Evolutionary conservation across 2,329 filamentous ascomycete genomes (phyloP).

Genomic region (Diaporthe caulivora): DNA sequence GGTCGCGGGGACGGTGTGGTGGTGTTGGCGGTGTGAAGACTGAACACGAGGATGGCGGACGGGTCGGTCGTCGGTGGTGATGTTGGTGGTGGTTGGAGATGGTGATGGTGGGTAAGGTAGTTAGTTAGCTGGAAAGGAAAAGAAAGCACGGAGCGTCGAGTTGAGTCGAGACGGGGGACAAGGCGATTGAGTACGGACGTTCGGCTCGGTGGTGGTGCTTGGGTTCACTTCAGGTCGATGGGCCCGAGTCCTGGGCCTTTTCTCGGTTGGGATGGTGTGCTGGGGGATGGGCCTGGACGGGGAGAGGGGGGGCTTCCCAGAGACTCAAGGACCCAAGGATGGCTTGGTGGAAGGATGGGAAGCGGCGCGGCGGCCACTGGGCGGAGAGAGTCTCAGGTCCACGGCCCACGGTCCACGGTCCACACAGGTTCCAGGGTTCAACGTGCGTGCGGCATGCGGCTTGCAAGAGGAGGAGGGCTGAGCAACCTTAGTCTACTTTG

Average conservation of each 20-base stretch:
- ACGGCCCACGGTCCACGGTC: too few relatives aligned
- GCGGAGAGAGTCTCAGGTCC: conserved; percentile 14
- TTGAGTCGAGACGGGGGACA: too few relatives aligned
- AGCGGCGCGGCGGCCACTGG: not conserved
- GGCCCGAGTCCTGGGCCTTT: conserved; percentile 26
- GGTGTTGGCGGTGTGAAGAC: not conserved
- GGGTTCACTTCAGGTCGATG: not conserved
- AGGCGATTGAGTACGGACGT: too few relatives aligned
- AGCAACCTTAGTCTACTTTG: conserved; percentile 18
- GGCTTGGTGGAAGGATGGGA: conserved; percentile 18
- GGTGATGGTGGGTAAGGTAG: not conserved
- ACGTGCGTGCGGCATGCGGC: not conserved
- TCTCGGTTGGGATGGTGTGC: conserved; percentile 29
- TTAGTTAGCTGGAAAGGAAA: conserved; percentile 27
- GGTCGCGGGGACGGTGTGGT: not conserved
- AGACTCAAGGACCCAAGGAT: conserved; percentile 7
- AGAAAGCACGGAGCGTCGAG: conserved; percentile 27
- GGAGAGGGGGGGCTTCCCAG: too few relatives aligned
- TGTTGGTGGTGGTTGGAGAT: conserved; percentile 3
- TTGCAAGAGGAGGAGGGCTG: conserved; percentile 19
- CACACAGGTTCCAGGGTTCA: not conserved
- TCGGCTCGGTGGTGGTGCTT: too few relatives aligned
- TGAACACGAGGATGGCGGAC: not conserved
- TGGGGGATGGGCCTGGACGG: not conserved
- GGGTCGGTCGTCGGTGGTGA: not conserved